phyloP scores from a whole-genome alignment of 495 filamentous ascomycete genomes.

The Xylaria palmicola region DNA sequence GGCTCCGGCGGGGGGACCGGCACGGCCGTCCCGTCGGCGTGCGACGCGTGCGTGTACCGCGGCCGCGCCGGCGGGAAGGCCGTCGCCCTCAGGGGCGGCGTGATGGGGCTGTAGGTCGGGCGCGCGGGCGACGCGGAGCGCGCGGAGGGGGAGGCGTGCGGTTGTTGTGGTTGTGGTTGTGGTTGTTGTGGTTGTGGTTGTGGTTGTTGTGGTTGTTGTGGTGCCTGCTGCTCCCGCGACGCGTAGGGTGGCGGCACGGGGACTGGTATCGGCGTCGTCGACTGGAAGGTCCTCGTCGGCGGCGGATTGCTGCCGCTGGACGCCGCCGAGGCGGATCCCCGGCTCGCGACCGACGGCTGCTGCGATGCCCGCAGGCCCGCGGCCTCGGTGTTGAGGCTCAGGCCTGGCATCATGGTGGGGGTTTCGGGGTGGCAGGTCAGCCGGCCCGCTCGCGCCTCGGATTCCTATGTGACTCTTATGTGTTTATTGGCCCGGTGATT shows the following conservation, averaged over 20 bases:
- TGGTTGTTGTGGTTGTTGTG: not conserved
- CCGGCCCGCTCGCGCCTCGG: no score
- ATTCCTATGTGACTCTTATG: no score
- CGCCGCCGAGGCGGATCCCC: not conserved
- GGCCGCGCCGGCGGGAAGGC: slow-evolving; percentile 28
- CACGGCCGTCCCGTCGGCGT: slow-evolving; percentile 36
- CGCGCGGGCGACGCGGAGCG: slow-evolving; percentile 33
- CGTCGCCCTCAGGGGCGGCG: slow-evolving; percentile 36
- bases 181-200: slow-evolving; percentile 1
- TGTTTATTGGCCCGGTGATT: no score
- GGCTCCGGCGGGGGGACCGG: slow-evolving; percentile 59
- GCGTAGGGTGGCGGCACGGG: slow-evolving; percentile 8
- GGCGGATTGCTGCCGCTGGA: slow-evolving; percentile 4
- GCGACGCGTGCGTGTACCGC: slow-evolving; percentile 41
- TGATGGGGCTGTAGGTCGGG: slow-evolving; percentile 48
- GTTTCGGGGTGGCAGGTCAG: no score
- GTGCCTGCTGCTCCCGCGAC: slow-evolving; percentile 1
- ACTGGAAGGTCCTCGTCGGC: not conserved
- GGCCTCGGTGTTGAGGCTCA: slow-evolving; percentile 25
- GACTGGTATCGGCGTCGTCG: slow-evolving; percentile 15
- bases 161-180: slow-evolving; percentile 8
- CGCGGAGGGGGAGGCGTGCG: no score
- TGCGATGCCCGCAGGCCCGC: slow-evolving; percentile 5
- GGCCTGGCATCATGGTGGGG: slow-evolving; percentile 23
- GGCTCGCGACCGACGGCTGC: not conserved